These are phyloP conservation scores for Zasmidium cellare DNA, from an alignment of 2,329 filamentous ascomycete genomes.

Conservation along the genomic window DNA sequence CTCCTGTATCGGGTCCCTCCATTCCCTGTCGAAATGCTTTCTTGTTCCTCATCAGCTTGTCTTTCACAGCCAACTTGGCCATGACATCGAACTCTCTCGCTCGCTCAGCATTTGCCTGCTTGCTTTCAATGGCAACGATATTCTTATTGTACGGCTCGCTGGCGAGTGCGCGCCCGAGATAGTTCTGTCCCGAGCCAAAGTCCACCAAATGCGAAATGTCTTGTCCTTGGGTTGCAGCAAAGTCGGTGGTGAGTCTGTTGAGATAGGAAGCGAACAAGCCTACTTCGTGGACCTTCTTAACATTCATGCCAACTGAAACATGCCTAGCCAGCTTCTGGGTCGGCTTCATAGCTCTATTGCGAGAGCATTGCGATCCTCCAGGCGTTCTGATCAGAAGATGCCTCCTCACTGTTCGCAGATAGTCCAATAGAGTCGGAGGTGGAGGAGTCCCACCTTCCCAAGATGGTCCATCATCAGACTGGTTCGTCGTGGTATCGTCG, in stretches of 20 bases:
- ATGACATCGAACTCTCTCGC: conserved; percentile 82
- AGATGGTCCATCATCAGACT: neutral
- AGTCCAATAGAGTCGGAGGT: conserved; percentile 64
- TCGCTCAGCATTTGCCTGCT: conserved; percentile 80
- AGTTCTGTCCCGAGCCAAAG: conserved; percentile 96
- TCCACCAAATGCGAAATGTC: conserved; percentile 84
- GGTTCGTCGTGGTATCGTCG: neutral
- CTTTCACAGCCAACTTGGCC: conserved; percentile 72
- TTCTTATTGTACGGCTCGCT: conserved; percentile 81
- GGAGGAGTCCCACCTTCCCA: conserved; percentile 53
- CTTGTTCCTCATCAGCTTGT: conserved; percentile 76
- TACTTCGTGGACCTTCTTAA: conserved; percentile 95
- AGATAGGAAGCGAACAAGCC: conserved; percentile 86
- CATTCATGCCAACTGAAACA: conserved; percentile 87
- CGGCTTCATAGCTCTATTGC: conserved; percentile 32
- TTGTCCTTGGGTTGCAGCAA: conserved; percentile 47
- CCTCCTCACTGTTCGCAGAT: conserved; percentile 67
- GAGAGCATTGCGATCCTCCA: conserved; percentile 27
- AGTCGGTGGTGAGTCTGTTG: conserved; percentile 61
- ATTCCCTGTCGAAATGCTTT: conserved; percentile 65
- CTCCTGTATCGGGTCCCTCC: conserved; percentile 12
- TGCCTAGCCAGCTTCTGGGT: conserved; percentile 64
- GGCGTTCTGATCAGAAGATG: conserved; percentile 65
- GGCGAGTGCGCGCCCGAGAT: conserved; percentile 84
- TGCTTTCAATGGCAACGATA: conserved; percentile 87